These are phyloP conservation scores for Aspergillus incahuasiensis DNA, from an alignment of 495 filamentous ascomycete genomes.

Conservation along the genomic window DNA sequence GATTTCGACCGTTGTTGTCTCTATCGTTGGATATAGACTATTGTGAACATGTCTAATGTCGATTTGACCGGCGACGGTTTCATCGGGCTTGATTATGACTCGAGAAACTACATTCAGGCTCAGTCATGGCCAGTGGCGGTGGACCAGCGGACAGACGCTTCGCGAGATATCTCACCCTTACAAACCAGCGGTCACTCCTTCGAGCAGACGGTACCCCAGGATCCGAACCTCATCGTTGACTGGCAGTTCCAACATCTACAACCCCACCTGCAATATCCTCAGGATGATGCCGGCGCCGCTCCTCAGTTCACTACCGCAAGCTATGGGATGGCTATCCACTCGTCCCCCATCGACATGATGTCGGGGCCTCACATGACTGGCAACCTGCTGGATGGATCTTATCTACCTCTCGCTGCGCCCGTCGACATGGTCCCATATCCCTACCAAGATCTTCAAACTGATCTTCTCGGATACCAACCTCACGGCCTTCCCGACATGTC, in stretches of 20 bases:
- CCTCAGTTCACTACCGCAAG: constrained; percentile 42
- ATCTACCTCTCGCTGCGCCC: constrained; percentile 60
- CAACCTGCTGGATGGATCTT: constrained; percentile 61
- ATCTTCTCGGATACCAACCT: constrained; percentile 45
- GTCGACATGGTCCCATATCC: constrained; percentile 65
- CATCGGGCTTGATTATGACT: constrained; percentile 46
- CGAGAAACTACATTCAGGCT: constrained; percentile 42
- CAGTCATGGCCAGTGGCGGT: constrained; percentile 42
- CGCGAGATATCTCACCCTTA: constrained; percentile 40
- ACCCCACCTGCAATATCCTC: constrained; percentile 41
- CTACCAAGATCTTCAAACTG: constrained; percentile 69
- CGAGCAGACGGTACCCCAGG: constrained; percentile 42
- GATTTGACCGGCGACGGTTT: constrained; percentile 43
- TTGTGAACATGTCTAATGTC: constrained; percentile 40
- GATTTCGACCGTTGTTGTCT: constrained; percentile 6
- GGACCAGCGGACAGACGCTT: constrained; percentile 35
- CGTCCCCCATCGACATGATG: constrained; percentile 66
- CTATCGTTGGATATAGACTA: constrained; percentile 8
- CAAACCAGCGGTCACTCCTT: constrained; percentile 47
- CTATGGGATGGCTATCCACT: constrained; percentile 49
- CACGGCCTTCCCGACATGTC: constrained; percentile 53
- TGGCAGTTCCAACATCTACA: constrained; percentile 53
- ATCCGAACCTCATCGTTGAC: constrained; percentile 44
- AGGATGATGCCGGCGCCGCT: constrained; percentile 47
- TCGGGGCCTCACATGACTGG: constrained; percentile 63